Base-by-base conservation (phyloP, 1,284 basidiomycete genomes). In the Spongispora temasekensis region DNA sequence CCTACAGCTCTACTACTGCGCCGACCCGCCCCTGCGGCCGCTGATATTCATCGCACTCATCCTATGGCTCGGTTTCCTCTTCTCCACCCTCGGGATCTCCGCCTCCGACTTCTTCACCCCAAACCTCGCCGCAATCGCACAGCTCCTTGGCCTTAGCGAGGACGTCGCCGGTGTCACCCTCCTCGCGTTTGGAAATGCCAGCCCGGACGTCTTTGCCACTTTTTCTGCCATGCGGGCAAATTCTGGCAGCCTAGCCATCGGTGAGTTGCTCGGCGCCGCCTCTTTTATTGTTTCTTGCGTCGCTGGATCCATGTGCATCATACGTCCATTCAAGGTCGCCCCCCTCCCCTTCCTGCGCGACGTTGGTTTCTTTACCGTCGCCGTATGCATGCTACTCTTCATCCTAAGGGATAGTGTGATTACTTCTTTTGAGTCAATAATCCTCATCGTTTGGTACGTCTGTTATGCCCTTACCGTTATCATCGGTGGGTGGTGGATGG, bases 31-130 rank as follows among this genome's bases (percentile, higher is more conserved):
- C 15, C 46, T 82, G 4, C 82, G 88, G 17, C 87, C 90, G 0
- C 60, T 87, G 27, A 67, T 84, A 23, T 92, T 94, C 74, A 68
- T 73, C 4, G 83, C 79, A 48, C 83, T 93, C 63, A 65, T 91
- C 21, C 57, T 90, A 35, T 95, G 93, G 93, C 84, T 94, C 32
- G 67, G 86, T 27, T 94, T 95, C 77, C 85, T 95, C 58, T 95
- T 95, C 77, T 92, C 90, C 25, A 91, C 93, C 54, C 86, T 97
- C 25, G 94, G 95, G 4, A 97, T 97, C 73, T 90, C 89, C 65
- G 94, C 95, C 10, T 91, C 93, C 40, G 95, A 98, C 76, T 98
- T 97, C 78, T 97, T 98, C 79, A 95, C 92, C 53, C 95, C 95
- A 2, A 97, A 98, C 75, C 84, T 97, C 32, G 89, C 91, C 0